Base-by-base conservation (phyloP, 768 basidiomycete species). In the Lentinula boryana region DNA sequence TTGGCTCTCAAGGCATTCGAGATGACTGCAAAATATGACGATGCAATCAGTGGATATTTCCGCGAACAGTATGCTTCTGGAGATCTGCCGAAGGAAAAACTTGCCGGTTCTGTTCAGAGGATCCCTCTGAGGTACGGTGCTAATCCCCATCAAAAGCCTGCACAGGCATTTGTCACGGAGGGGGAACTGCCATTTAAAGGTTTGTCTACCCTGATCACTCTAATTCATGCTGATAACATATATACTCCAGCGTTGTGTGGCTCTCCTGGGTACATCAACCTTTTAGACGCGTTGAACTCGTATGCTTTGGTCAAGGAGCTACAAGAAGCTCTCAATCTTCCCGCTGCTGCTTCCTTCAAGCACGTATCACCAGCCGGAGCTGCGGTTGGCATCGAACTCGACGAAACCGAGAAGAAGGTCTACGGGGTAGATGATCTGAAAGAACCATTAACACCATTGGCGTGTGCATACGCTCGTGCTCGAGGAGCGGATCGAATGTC, bases 401-500 rank as follows among this genome's bases (percentile, higher is more conserved):
- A 86, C 65, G 88, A 91, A 32, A 82, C 80, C 0, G 95, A 98
- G 75, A 93, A 95, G 69, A 87, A 90, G 67, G 95, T 98, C 0
- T 98, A 98, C 64, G 96, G 94, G 2, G 95, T 97, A 0, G 95
- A 98, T 40, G 97, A 98, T 67, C 79, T 98, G 61, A 95, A 94
- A 69, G 91, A 93, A 69, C 81, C 88, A 27, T 78, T 99, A 33
- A 94, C 95, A 0, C 86, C 91, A 7, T 81, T 98, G 53, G 95
- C 97, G 21, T 82, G 84, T 58, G 97, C 97, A 0, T 99, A 99
- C 67, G 96, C 97, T 50, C 88, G 97, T 50, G 97, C 97, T 52
- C 86, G 97, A 92, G 91, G 95, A 60, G 96, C 97, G 23, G 97
- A 99, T 72, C 87, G 97, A 58, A 99, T 99, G 97, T 98, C 96